Percentiles rank a stretch among this genome's conserved stretches.
Evolutionary conservation across 1,139 yeast species (phyloP).

Genomic region (Kodamaea ohmeri): DNA sequence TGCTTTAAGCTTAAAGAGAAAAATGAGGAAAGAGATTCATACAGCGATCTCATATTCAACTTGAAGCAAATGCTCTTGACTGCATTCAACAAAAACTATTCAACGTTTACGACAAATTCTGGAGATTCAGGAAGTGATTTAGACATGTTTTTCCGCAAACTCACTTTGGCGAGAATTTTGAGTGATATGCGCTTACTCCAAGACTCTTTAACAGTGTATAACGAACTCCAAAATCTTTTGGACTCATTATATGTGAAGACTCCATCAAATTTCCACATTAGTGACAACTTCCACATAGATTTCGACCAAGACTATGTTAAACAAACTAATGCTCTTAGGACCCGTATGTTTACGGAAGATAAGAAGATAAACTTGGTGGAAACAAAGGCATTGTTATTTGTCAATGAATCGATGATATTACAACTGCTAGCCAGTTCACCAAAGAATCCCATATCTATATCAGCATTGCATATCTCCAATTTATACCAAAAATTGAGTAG

Average conservation of each 20-base stretch:
- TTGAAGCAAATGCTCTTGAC: conserved; percentile 53
- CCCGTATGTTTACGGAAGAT: conserved; percentile 16
- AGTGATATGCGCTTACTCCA: conserved; percentile 54
- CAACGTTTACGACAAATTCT: not conserved
- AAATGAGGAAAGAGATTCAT: conserved; percentile 42
- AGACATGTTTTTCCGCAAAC: conserved; percentile 17
- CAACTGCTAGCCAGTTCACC: conserved; percentile 31
- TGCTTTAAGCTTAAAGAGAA: conserved; percentile 42
- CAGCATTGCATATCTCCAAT: conserved; percentile 32
- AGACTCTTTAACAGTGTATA: conserved; percentile 53
- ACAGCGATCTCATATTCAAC: conserved; percentile 44
- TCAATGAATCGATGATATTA: conserved; percentile 26
- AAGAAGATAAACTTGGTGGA: conserved; percentile 26
- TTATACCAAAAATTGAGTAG: conserved; percentile 31
- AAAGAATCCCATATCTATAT: conserved; percentile 27
- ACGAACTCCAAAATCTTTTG: conserved; percentile 32
- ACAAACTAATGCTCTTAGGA: conserved; percentile 17
- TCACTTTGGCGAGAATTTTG: conserved; percentile 29
- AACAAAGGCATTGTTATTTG: conserved; percentile 28
- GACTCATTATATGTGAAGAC: conserved; percentile 20
- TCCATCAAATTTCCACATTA: conserved; percentile 18
- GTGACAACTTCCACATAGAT: conserved; percentile 8
- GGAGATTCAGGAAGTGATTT: not conserved
- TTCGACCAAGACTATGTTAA: conserved; percentile 20
- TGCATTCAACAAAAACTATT: conserved; percentile 53